These are phyloP conservation scores for Russula sp. DNA, from an alignment of 768 basidiomycete species.

Conservation along the genomic window DNA sequence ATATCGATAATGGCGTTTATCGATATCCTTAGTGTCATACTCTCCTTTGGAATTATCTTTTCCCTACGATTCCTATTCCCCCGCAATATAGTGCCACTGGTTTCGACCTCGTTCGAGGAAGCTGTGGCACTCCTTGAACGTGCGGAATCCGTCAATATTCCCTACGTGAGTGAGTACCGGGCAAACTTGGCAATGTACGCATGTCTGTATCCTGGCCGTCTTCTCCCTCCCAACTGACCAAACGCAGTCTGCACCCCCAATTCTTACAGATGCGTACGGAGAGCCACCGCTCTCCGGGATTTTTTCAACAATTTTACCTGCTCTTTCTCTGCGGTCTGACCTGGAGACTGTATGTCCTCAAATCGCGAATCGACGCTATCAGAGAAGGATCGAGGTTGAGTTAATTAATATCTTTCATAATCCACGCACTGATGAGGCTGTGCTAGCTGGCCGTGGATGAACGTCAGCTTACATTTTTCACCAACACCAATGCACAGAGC, in stretches of 20 bases:
- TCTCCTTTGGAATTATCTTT: not conserved
- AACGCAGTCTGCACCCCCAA: not conserved
- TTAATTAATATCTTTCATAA: too few relatives aligned
- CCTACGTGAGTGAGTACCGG: not conserved
- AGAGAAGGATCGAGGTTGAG: not conserved
- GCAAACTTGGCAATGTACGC: not conserved
- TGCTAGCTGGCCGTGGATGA: slow-evolving; percentile 4
- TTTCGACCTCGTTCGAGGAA: not conserved
- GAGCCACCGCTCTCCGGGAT: not conserved
- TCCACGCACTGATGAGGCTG: not conserved
- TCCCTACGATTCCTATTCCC: not conserved
- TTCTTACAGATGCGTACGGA: not conserved
- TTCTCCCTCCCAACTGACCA: not conserved
- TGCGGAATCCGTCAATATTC: not conserved
- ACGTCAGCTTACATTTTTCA: not conserved
- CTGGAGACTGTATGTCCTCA: slow-evolving; percentile 5
- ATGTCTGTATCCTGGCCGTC: not conserved
- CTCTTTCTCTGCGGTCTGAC: slow-evolving; percentile 1
- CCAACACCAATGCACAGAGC: not conserved
- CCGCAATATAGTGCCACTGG: not conserved
- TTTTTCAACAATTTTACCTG: not conserved
- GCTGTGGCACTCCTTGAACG: not conserved
- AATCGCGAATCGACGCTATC: not conserved
- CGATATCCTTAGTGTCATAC: not conserved
- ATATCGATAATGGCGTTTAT: not conserved